These are phyloP conservation scores for Ustilago curta DNA, from an alignment of 1,284 basidiomycete genomes.

Conservation along the genomic window DNA sequence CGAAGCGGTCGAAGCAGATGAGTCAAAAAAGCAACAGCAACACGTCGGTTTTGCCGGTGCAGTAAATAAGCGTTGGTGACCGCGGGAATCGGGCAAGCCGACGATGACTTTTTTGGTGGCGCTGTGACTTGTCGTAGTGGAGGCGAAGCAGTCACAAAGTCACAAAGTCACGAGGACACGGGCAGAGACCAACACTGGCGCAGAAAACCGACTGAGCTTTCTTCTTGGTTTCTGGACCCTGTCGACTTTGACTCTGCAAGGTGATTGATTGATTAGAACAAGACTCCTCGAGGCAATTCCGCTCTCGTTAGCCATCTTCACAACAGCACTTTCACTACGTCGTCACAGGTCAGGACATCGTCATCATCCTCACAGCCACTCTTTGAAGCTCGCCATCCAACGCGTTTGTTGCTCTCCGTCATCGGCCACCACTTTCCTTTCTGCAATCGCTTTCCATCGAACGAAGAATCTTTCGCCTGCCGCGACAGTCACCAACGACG, in stretches of 20 bases:
- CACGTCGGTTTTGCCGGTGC: too few relatives aligned
- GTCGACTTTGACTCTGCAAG: constrained; percentile 1
- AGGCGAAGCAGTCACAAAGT: not conserved
- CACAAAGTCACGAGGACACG: not conserved
- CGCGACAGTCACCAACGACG: not conserved
- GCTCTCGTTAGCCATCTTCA: not conserved
- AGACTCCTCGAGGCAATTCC: constrained; percentile 1
- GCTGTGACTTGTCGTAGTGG: constrained; percentile 2
- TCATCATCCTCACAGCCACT: not conserved
- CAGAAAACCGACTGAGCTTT: constrained; percentile 12
- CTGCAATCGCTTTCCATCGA: too few relatives aligned
- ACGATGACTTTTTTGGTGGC: not conserved
- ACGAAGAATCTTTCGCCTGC: too few relatives aligned
- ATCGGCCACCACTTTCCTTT: not conserved
- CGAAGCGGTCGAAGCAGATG: too few relatives aligned
- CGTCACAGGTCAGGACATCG: not conserved
- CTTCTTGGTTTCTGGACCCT: constrained; percentile 21
- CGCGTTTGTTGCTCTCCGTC: not conserved
- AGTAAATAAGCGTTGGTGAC: not conserved
- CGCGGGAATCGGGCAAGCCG: constrained; percentile 3
- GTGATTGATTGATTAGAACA: constrained; percentile 13
- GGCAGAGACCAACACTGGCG: constrained; percentile 25
- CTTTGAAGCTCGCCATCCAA: not conserved
- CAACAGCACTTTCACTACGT: not conserved
- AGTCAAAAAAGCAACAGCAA: too few relatives aligned